Evolutionary conservation across 2,329 filamentous ascomycete species (phyloP), one percentile per base, ranked within the genome.

Genomic region (Aspergillus hortae): DNA sequence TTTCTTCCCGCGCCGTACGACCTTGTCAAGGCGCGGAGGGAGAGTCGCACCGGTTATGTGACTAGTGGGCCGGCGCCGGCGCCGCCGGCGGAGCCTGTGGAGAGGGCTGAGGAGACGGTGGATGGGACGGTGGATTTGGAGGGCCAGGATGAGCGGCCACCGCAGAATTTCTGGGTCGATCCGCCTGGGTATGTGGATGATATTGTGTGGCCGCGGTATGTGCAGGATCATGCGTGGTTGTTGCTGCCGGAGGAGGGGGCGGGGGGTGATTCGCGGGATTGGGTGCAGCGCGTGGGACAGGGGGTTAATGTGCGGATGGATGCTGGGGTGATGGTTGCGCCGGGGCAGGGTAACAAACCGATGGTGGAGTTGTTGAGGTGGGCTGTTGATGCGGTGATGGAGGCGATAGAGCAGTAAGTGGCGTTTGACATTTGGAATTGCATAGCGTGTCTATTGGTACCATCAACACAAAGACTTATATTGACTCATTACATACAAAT

Each of bases 131-230:
- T 67, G 14, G 67, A 69, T 51, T 46, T 69, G 27, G 60, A 68
- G 12, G 57, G 41, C 6, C 65, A 68, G 49, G 64, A 63, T 57
- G 64, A 71, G 61, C 42, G 66, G 74, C 35, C 79, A 1, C 64
- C 64, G 27, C 67, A 96, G 64, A 92, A 92, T 25, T 99, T 96
- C 74, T 99, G 94, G 94, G 81, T 86, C 51, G 94, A 99, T 70
- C 94, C 94, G 0, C 90, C 90, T 0, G 92, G 90, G 0, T 99
- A 97, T 68, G 91, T 97, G 35, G 92, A 97, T 68, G 83, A 88
- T 67, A 82, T 99, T 49, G 94, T 99, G 4, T 99, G 94, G 94
- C 92, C 92, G 3, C 92, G 95, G 63, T 97, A 96, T 70, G 89
- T 88, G 3, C 78, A 81, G 48, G 84, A 90, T 62, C 92, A 97